These are phyloP conservation scores for Mycena sanguinolenta DNA, from an alignment of 768 basidiomycete species.

Conservation along the genomic window DNA sequence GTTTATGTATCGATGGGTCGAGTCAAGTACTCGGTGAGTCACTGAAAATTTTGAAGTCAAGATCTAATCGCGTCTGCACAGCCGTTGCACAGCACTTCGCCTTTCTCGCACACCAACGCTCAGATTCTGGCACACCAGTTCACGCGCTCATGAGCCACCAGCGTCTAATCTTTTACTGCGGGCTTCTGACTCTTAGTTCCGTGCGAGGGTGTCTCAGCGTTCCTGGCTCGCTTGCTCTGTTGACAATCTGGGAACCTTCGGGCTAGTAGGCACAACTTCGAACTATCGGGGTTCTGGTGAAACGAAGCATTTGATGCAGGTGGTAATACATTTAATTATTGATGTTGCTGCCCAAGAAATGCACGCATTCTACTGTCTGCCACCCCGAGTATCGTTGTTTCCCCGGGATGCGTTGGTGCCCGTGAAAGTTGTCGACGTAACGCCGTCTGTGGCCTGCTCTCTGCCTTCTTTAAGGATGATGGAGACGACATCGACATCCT, in stretches of 20 bases:
- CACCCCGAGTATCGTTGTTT: slow-evolving; percentile 6
- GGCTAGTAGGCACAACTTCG: no score
- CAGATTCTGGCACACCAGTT: no score
- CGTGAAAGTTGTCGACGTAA: slow-evolving; percentile 43
- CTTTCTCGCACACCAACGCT: no score
- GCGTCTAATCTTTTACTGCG: no score
- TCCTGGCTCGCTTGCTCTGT: no score
- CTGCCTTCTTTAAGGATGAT: slow-evolving; percentile 75
- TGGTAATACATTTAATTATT: slow-evolving; percentile 32
- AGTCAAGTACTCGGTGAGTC: slow-evolving; percentile 11
- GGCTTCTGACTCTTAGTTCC: no score
- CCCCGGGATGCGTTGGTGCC: slow-evolving; percentile 44
- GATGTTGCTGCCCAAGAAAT: slow-evolving; percentile 8
- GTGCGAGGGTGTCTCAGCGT: no score
- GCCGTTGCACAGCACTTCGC: no score
- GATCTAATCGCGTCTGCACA: no score
- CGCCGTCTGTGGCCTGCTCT: slow-evolving; percentile 65
- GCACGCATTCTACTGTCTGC: slow-evolving; percentile 6
- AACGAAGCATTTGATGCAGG: not conserved
- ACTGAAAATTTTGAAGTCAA: not conserved
- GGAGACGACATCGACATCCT: slow-evolving; percentile 73
- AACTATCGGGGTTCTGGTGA: no score
- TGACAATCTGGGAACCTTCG: no score
- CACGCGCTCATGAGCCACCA: no score
- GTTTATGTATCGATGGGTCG: slow-evolving; percentile 14